phyloP scores from a whole-genome alignment of 2,329 filamentous ascomycete genomes.

The Sporothrix brunneoviolacea region DNA sequence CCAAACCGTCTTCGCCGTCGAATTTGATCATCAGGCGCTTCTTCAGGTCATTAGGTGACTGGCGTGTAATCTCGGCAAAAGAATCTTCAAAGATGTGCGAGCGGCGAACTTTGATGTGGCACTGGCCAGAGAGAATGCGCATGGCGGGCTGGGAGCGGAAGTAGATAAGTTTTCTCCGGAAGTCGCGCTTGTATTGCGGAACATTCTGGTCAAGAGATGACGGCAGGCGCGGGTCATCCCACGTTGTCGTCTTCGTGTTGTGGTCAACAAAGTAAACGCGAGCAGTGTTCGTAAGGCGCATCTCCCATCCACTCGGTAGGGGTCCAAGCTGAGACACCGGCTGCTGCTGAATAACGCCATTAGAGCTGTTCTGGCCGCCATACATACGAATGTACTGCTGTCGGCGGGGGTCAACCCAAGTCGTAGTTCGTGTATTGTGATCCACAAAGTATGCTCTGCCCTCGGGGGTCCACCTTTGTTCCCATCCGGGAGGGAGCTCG shows the following conservation, averaged over 20 bases:
- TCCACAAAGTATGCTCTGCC: conserved; percentile 95
- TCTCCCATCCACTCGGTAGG: conserved; percentile 96
- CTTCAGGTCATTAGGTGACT: conserved; percentile 92
- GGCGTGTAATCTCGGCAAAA: conserved; percentile 95
- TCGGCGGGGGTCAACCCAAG: conserved; percentile 93
- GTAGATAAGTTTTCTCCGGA: conserved; percentile 95
- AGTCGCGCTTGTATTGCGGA: conserved; percentile 98
- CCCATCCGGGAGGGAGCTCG: conserved; percentile 92
- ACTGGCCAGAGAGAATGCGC: conserved; percentile 91
- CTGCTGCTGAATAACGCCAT: conserved; percentile 89
- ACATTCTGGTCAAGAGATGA: conserved; percentile 97
- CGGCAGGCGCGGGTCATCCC: conserved; percentile 92
- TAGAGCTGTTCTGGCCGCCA: conserved; percentile 74
- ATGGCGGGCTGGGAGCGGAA: conserved; percentile 97
- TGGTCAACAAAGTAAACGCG: conserved; percentile 98
- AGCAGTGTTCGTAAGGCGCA: conserved; percentile 96
- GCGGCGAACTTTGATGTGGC: conserved; percentile 93
- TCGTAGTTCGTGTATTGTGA: conserved; percentile 95
- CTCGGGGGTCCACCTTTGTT: conserved; percentile 92
- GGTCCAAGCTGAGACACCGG: conserved; percentile 95
- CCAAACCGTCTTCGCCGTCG: conserved; percentile 93
- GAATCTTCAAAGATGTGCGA: conserved; percentile 98
- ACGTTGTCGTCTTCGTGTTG: conserved; percentile 98
- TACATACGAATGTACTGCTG: conserved; percentile 99
- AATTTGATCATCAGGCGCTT: conserved; percentile 99